phyloP scores from a whole-genome alignment of 805 yeast species.

The Ogataea salicorniae region DNA sequence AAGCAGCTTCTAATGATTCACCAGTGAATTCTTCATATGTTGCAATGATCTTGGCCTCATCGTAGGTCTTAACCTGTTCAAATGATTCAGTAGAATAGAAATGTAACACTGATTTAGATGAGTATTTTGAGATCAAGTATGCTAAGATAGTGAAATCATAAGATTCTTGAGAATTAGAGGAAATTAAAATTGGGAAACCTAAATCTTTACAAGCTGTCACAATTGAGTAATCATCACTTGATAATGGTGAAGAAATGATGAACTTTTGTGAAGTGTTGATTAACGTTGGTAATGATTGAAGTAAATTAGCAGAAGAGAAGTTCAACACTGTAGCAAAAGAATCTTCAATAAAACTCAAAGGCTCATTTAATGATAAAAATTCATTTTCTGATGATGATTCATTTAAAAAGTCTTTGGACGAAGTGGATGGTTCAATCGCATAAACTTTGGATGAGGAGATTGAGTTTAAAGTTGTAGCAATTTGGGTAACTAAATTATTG shows the following conservation, averaged over 20 bases:
- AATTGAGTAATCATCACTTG: slow-evolving; percentile 59
- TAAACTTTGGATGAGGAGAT: slow-evolving; percentile 12
- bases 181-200: slow-evolving; percentile 57
- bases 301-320: slow-evolving; percentile 47
- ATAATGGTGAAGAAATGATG: slow-evolving; percentile 57
- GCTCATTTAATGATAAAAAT: slow-evolving; percentile 41
- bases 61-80: slow-evolving; percentile 4
- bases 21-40: slow-evolving; percentile 22
- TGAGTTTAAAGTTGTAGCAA: slow-evolving; percentile 9
- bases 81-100: slow-evolving; percentile 39
- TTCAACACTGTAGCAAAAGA: slow-evolving; percentile 40
- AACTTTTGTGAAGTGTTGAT: slow-evolving; percentile 30
- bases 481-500: slow-evolving; percentile 2
- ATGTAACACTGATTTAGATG: slow-evolving; percentile 61
- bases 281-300: slow-evolving; percentile 58
- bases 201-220: slow-evolving; percentile 72
- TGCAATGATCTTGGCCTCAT: slow-evolving; percentile 3
- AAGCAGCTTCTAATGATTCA: slow-evolving; percentile 28
- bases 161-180: slow-evolving; percentile 55
- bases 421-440: slow-evolving; percentile 9
- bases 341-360: slow-evolving; percentile 41
- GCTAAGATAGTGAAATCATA: slow-evolving; percentile 53
- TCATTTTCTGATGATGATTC: slow-evolving; percentile 8
- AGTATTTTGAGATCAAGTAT: slow-evolving; percentile 46
- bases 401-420: not conserved